Conservation (phyloP, 225 moss, liverwort and hornwort species). For the Physcomitrium patens region DNA sequence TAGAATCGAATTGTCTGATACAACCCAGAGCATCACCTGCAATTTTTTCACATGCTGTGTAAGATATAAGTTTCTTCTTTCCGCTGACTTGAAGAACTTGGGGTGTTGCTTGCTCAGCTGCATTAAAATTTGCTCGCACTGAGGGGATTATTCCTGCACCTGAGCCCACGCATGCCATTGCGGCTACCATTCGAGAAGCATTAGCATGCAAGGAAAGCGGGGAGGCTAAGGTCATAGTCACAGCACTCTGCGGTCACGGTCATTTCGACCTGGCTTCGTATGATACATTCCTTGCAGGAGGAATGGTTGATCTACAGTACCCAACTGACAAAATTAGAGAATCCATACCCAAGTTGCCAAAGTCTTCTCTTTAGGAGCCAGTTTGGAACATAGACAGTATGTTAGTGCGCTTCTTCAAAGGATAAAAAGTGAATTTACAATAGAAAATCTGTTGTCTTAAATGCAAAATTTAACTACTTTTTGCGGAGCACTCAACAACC, state of each 20-base stretch:
- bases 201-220: constrained; percentile 51
- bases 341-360: constrained; percentile 40
- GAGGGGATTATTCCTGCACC: constrained; percentile 65
- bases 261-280: constrained; percentile 55
- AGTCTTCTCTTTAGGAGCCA: neutral
- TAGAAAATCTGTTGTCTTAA: too few relatives aligned
- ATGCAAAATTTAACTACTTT: too few relatives aligned
- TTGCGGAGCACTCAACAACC: too few relatives aligned
- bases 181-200: constrained; percentile 49
- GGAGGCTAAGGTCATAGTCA: constrained; percentile 53
- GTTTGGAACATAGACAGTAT: too few relatives aligned
- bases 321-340: constrained; percentile 46
- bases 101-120: constrained; percentile 34
- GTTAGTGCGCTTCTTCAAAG: too few relatives aligned
- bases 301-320: constrained; percentile 51
- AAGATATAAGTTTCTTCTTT: neutral
- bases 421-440: too few relatives aligned
- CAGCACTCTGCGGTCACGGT: constrained; percentile 57
- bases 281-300: constrained; percentile 39
- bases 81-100: neutral
- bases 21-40: neutral
- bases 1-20: too few relatives aligned
- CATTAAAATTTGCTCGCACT: constrained; percentile 52
- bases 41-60: neutral
- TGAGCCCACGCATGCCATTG: constrained; percentile 59